Conservation (phyloP, 2,329 filamentous ascomycete species). For the Dactylellina parvicollis region DNA sequence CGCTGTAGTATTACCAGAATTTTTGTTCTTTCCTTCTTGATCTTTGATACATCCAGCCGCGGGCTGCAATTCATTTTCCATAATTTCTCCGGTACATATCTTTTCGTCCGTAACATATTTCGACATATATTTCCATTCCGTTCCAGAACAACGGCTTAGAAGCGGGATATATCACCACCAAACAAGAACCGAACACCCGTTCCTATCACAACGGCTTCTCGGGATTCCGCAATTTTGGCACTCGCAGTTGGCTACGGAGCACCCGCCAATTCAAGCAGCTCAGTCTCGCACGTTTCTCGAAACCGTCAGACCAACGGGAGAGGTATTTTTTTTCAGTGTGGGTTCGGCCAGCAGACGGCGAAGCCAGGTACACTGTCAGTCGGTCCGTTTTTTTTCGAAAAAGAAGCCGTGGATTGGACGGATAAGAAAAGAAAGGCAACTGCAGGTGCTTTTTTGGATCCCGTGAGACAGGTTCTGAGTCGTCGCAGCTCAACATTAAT, state of each 20-base stretch:
- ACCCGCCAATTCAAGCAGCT: conserved; percentile 50
- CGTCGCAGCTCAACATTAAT: conserved; percentile 39
- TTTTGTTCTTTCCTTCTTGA: conserved; percentile 10
- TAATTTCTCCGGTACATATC: conserved; percentile 37
- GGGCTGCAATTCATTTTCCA: conserved; percentile 29
- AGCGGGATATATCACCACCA: conserved; percentile 29
- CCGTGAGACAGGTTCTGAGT: conserved; percentile 50
- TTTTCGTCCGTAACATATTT: conserved; percentile 35
- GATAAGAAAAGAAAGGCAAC: conserved; percentile 45
- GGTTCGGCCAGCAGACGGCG: conserved; percentile 39
- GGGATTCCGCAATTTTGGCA: conserved; percentile 24
- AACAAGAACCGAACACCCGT: conserved; percentile 17
- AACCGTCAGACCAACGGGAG: conserved; percentile 44
- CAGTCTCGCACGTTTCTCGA: conserved; percentile 48
- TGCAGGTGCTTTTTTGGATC: conserved; percentile 54
- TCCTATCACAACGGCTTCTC: conserved; percentile 38
- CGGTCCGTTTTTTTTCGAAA: conserved; percentile 42
- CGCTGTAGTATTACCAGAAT: conserved; percentile 32
- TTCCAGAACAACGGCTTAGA: conserved; percentile 43
- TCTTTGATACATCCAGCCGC: conserved; percentile 10
- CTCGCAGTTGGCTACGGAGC: conserved; percentile 1
- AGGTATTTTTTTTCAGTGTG: conserved; percentile 36
- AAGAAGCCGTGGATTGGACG: conserved; percentile 51
- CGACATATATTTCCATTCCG: conserved; percentile 52
- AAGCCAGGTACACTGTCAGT: conserved; percentile 42